Evolutionary conservation across 2,329 filamentous ascomycete genomes (phyloP).

Genomic region (Fusarium armeniacum): DNA sequence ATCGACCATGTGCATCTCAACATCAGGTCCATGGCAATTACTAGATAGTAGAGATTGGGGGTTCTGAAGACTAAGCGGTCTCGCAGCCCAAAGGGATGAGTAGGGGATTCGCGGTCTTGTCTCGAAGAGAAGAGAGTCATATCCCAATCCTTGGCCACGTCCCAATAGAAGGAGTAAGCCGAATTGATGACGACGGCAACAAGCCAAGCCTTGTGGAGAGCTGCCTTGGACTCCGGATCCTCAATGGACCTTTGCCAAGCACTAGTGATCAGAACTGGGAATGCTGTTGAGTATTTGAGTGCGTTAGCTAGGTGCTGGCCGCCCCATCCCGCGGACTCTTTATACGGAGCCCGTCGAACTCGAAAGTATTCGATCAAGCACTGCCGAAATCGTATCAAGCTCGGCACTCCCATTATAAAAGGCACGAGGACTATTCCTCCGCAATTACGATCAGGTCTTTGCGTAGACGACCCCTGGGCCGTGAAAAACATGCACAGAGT

Average conservation of each 20-base stretch:
- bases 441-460: conserved; percentile 83
- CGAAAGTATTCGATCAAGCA: conserved; percentile 90
- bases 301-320: conserved; percentile 94
- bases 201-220: conserved; percentile 74
- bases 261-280: conserved; percentile 88
- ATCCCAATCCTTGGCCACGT: conserved; percentile 97
- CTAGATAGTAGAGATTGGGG: conserved; percentile 83
- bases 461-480: conserved; percentile 78
- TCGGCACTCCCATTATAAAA: conserved; percentile 85
- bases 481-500: conserved; percentile 92
- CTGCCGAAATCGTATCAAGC: conserved; percentile 88
- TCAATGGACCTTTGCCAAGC: conserved; percentile 77
- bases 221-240: conserved; percentile 57
- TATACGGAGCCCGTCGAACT: conserved; percentile 70
- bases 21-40: conserved; percentile 82
- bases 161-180: conserved; percentile 98
- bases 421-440: conserved; percentile 86
- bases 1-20: conserved; percentile 92
- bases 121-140: conserved; percentile 80
- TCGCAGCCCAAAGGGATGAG: conserved; percentile 83
- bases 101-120: conserved; percentile 69
- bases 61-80: conserved; percentile 79
- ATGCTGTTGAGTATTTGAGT: conserved; percentile 92
- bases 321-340: conserved; percentile 76
- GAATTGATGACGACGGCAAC: conserved; percentile 84